Evolutionary conservation across 1,139 yeast genomes (phyloP), one percentile per base, ranked within the genome.

Genomic region (Magnusiomyces fungicola): DNA sequence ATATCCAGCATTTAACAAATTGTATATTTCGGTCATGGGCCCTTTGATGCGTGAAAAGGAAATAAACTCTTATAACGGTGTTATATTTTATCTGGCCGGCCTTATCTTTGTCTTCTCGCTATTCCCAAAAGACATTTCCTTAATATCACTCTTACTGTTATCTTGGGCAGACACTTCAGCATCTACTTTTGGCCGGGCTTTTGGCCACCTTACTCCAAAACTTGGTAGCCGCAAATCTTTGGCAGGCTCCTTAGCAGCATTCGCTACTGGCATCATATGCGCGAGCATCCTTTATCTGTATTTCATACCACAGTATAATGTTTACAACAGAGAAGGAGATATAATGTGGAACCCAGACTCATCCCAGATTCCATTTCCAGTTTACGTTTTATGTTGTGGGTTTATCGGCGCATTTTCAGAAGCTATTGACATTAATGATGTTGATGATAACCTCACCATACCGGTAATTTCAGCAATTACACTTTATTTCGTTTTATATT

Each of bases 131-230:
- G 98, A 92, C 62, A 80, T 92, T 47, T 74, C 83, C 1, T 71
- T 90, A 24, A 73, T 89, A 71, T 75, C 95, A 25, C 80, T 88
- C 7, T 72, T 89, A 56, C 71, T 92, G 50, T 75, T 92, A 56
- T 85, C 96, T 63, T 92, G 97, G 97, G 90, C 96, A 10, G 98
- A 92, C 64, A 89, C 97, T 9, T 94, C 97, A 4, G 98, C 98
- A 2, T 87, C 97, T 2, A 87, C 97, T 1, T 68, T 90, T 61
- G 98, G 97, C 22, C 76, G 97, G 57, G 76, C 76, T 48, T 88
- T 71, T 65, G 97, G 97, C 6, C 75, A 84, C 59, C 75, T 84
- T 58, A 88, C 97, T 5, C 96, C 96, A 40, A 80, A 81, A 62
- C 67, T 90, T 34, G 70, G 75, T 50, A 79, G 80, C 53, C 21